These are phyloP conservation scores for Didymella keratinophila DNA, from an alignment of 2,329 filamentous ascomycete genomes.

Conservation along the genomic window DNA sequence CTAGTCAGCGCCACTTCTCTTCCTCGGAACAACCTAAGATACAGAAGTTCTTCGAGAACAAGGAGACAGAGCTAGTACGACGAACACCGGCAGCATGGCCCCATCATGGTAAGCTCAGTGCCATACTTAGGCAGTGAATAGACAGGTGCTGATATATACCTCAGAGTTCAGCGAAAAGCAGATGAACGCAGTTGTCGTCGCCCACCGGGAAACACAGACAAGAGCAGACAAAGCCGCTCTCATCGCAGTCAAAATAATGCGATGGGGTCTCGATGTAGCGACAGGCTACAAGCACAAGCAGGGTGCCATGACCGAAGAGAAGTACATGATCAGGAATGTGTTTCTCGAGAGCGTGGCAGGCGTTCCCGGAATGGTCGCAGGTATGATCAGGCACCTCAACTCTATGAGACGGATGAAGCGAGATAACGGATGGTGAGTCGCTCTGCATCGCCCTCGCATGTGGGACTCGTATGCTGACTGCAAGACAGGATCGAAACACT, in stretches of 20 bases:
- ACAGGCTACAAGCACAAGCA: constrained; percentile 81
- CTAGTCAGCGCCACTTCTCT: constrained; percentile 52
- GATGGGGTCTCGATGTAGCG: constrained; percentile 81
- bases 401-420: constrained; percentile 85
- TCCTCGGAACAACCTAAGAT: constrained; percentile 45
- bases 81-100: constrained; percentile 59
- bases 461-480: constrained; percentile 16
- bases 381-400: constrained; percentile 88
- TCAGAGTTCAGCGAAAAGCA: constrained; percentile 76
- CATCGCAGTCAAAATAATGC: constrained; percentile 74
- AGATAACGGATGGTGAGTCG: constrained; percentile 80
- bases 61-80: constrained; percentile 55
- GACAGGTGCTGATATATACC: constrained; percentile 17
- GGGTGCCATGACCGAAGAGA: constrained; percentile 78
- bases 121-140: not conserved
- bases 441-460: not conserved
- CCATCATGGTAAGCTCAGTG: constrained; percentile 52
- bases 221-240: constrained; percentile 82
- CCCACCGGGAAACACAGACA: constrained; percentile 76
- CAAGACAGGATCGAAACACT: constrained; percentile 82
- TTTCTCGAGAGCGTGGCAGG: constrained; percentile 96
- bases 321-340: constrained; percentile 89
- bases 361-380: constrained; percentile 95
- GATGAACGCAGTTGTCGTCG: constrained; percentile 76
- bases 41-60: constrained; percentile 58